Base-by-base conservation (phyloP, 345 rosid genomes). In the Euphorbia lathyris region DNA sequence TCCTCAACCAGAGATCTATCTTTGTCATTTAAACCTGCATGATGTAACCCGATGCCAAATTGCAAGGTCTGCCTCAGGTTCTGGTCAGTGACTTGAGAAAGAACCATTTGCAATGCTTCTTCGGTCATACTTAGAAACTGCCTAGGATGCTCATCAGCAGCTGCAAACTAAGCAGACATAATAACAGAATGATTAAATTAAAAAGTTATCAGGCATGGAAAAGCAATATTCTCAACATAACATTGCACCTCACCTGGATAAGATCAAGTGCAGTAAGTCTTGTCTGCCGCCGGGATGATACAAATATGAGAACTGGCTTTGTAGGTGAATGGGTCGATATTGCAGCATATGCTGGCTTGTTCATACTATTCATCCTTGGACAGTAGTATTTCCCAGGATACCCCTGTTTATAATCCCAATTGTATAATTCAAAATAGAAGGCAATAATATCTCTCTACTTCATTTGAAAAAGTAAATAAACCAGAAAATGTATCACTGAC, bases 341-440 rank as follows among this genome's bases (percentile, higher is more conserved):
- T 76, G 98, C 98, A 72, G 98, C 98, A 82, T 94, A 94, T 70
- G 98, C 88, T 74, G 98, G 98, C 79, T 91, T 94, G 68, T 94
- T 94, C 98, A 94, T 94, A 82, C 96, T 94, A 70, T 87, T 90
- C 98, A 94, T 94, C 76, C 97, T 85, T 29, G 98, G 98, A 76
- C 92, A 87, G 77, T 91, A 91, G 72, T 79, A 90, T 79, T 94
- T 94, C 72, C 98, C 98, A 23, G 98, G 97, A 77, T 94, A 94
- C 68, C 98, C 98, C 98, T 94, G 90, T 71, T 63, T 12, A 53
- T 11, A 27, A 14, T 58, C 36, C 25, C 58, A 55, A 9, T 57
- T 8, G 38, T 20, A 22, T 45, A 58, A 71, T 34, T 53, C 43
- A 32, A 40, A 50, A 19, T 20, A 27, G 19, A 17, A 55, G 32